Base-by-base conservation (phyloP, 371 early-diverging fungal genomes). In the Nematocida sp. region DNA sequence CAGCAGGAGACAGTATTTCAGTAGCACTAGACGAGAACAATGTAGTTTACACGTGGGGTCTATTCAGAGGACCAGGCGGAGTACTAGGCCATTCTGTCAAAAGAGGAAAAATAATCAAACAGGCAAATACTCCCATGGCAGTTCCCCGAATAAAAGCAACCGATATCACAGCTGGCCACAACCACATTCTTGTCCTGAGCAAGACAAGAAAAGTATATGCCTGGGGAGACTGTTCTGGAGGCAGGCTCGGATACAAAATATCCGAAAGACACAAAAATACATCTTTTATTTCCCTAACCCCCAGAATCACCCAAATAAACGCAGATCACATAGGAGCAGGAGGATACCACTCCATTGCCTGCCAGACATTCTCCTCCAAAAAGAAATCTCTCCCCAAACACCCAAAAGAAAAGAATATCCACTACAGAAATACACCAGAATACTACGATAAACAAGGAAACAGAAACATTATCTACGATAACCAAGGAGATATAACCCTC, bases 191-290 rank as follows among this genome's bases (percentile, higher is more conserved):
- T 37, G 91, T 91, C 1, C 77, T 94, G 38, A 86, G 89, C 15
- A 79, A 45, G 53, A 85, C 86, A 25, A 90, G 91, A 46, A 81
- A 79, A 43, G 86, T 95, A 13, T 92, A 86, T 80, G 86, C 89
- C 92, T 92, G 98, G 96, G 35, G 88, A 88, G 78, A 91, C 90
- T n/a, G 90, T 92, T 77, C 91, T 90, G 78, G 87, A 86, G 60
- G 74, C 15, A 60, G 47, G 41, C 53, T 70, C 15, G 74, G 74
- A 37, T 61, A 9, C 17, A 21, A 27, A 2, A 25, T 4, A 15
- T 49, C 74, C 21, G 41, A 7, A 57, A 40, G 23, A 1, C 41
- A 38, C 5, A 9, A 34, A 43, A 60, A 41, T 9, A 3, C 27
- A 19, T 13, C 21, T 27, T 21, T 11, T 17, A 45, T 9, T 7